These are phyloP conservation scores for Sporothrix luriei DNA, from an alignment of 2,329 filamentous ascomycete genomes.

Conservation along the genomic window DNA sequence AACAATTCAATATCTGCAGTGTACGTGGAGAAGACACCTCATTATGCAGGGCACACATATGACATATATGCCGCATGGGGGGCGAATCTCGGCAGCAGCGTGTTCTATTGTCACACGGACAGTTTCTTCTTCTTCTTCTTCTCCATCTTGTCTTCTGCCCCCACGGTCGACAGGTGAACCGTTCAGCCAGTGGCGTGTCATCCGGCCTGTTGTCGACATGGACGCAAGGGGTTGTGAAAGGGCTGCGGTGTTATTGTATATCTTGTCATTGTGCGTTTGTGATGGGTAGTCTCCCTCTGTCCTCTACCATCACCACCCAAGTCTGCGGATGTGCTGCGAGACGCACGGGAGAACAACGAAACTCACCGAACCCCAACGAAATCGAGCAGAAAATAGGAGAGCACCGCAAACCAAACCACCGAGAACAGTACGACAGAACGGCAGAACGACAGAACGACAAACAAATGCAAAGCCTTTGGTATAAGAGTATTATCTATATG, in stretches of 20 bases:
- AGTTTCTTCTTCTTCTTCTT: neutral
- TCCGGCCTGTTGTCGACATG: neutral
- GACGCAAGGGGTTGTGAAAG: neutral
- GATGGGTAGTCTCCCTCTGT: neutral
- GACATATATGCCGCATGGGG: conserved; percentile 1
- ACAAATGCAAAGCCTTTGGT: conserved; percentile 18
- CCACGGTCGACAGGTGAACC: neutral
- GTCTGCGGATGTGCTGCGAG: neutral
- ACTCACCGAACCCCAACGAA: neutral
- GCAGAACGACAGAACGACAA: neutral
- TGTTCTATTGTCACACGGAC: neutral
- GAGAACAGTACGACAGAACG: neutral
- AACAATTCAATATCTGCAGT: neutral
- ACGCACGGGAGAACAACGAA: neutral
- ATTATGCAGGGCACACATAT: neutral
- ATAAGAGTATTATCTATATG: conserved; percentile 30
- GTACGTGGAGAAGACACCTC: neutral
- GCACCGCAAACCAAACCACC: neutral
- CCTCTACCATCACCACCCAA: conserved; percentile 13
- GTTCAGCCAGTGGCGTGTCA: neutral
- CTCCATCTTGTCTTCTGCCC: neutral
- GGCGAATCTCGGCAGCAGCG: neutral
- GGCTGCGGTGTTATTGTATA: neutral
- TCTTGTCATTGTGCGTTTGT: neutral
- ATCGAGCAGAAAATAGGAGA: neutral